Conservation (phyloP, 805 yeast genomes). For the Nakazawaea anatomiae region DNA sequence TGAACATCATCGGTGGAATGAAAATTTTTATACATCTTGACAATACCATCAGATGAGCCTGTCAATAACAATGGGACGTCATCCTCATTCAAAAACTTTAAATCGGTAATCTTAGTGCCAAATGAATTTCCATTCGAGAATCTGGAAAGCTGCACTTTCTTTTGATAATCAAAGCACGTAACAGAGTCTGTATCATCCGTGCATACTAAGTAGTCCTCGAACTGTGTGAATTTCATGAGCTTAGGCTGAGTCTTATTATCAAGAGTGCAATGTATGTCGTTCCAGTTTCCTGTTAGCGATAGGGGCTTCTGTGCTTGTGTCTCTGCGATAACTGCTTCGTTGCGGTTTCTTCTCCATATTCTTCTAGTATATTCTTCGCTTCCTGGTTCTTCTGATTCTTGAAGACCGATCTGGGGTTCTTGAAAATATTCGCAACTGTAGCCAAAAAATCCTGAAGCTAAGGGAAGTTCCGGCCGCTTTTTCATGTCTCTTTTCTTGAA, state of each 20-base stretch:
- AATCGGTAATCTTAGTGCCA: constrained; percentile 84
- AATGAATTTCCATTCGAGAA: constrained; percentile 82
- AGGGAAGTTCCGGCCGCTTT: constrained; percentile 41
- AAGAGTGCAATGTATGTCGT: constrained; percentile 47
- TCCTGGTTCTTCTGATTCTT: constrained; percentile 88
- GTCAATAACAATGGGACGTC: constrained; percentile 79
- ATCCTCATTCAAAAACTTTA: constrained; percentile 86
- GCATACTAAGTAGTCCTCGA: constrained; percentile 75
- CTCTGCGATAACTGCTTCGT: constrained; percentile 77
- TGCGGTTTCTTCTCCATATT: constrained; percentile 85
- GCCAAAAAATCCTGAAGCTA: constrained; percentile 60
- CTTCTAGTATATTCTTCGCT: constrained; percentile 77
- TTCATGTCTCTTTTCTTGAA: constrained; percentile 28
- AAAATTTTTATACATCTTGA: constrained; percentile 76
- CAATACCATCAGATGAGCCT: constrained; percentile 93
- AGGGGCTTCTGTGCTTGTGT: constrained; percentile 87
- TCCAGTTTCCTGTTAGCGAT: constrained; percentile 86
- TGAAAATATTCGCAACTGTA: constrained; percentile 88
- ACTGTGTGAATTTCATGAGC: constrained; percentile 76
- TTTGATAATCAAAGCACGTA: constrained; percentile 85
- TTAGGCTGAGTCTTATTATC: constrained; percentile 79
- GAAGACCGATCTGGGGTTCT: constrained; percentile 87
- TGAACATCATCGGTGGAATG: constrained; percentile 50
- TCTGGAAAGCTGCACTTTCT: constrained; percentile 47
- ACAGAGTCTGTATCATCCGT: constrained; percentile 82